Percentiles rank a stretch among this genome's conserved stretches.
These are phyloP conservation scores for Patellifolia procumbens DNA, from an alignment of 179 eudicot genomes.

Conservation along the genomic window DNA sequence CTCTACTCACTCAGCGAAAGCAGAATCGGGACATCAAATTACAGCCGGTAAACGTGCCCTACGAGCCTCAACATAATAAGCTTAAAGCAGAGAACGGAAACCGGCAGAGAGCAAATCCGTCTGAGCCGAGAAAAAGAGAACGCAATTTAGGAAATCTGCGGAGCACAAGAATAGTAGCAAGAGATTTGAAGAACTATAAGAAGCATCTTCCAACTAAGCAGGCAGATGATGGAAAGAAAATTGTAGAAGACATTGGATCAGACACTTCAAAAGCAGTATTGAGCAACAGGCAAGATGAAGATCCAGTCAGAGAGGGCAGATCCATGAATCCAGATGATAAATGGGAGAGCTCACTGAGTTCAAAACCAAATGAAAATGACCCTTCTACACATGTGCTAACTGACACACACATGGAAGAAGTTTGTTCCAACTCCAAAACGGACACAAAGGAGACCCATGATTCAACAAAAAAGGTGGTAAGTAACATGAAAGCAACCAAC, in stretches of 20 bases:
- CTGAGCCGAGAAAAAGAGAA: constrained; percentile 31
- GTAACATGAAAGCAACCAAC: constrained; percentile 23
- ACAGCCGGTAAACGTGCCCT: constrained; percentile 25
- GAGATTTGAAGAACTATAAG: constrained; percentile 26
- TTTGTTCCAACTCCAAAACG: constrained; percentile 10
- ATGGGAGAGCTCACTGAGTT: constrained; percentile 15
- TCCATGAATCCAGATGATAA: constrained; percentile 19
- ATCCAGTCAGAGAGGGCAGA: constrained; percentile 9
- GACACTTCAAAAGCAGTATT: constrained; percentile 27
- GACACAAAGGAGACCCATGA: constrained; percentile 31
- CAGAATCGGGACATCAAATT: constrained; percentile 22
- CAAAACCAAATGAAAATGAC: constrained; percentile 25
- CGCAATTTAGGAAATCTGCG: constrained; percentile 5
- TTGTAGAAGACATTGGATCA: constrained; percentile 14
- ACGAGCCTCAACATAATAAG: constrained; percentile 45
- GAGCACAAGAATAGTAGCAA: constrained; percentile 15
- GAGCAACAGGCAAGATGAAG: constrained; percentile 27
- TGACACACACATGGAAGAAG: constrained; percentile 26
- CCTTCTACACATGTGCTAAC: constrained; percentile 22
- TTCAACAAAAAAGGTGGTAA: constrained; percentile 28
- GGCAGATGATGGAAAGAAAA: constrained; percentile 18
- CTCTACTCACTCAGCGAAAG: constrained; percentile 29
- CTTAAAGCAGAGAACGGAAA: constrained; percentile 32
- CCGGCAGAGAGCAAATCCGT: constrained; percentile 30
- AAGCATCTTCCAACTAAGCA: constrained; percentile 32